Conservation (phyloP, 2,329 filamentous ascomycete genomes). For the Fusarium poae region DNA sequence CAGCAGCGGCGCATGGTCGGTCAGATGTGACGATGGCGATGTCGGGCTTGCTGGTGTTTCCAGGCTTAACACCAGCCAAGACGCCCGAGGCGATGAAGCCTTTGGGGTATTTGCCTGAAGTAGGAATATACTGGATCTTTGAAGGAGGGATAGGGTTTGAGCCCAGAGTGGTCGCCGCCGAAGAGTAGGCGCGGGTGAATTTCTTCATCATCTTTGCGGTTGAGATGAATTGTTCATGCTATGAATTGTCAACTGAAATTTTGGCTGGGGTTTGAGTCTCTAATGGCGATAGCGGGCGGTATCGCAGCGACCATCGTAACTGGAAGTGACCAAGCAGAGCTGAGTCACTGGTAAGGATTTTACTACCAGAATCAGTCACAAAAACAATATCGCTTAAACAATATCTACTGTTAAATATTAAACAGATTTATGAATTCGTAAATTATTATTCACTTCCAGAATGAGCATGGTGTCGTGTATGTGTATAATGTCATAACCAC, state of each 20-base stretch:
- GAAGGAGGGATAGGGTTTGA: constrained; percentile 71
- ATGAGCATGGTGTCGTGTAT: background rate
- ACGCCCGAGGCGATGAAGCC: constrained; percentile 90
- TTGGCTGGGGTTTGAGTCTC: constrained; percentile 28
- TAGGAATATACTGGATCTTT: constrained; percentile 92
- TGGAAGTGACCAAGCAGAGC: constrained; percentile 22
- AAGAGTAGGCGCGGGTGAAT: constrained; percentile 54
- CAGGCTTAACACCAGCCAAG: constrained; percentile 92
- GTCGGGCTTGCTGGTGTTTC: constrained; percentile 92
- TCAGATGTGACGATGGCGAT: constrained; percentile 91
- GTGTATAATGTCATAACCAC: background rate
- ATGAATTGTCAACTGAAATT: constrained; percentile 13
- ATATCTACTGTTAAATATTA: background rate
- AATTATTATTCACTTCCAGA: background rate
- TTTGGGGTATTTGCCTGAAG: constrained; percentile 85
- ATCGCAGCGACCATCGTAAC: constrained; percentile 38
- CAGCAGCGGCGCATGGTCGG: constrained; percentile 85
- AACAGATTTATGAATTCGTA: background rate
- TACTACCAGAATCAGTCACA: background rate
- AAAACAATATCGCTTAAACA: too few species aligned
- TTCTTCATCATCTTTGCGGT: constrained; percentile 48
- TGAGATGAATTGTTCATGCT: constrained; percentile 28
- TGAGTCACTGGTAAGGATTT: constrained; percentile 15
- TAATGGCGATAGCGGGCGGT: constrained; percentile 43
- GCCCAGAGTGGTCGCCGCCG: constrained; percentile 46